Evolutionary conservation across 441 rosid genomes (phyloP).

Genomic region (Rhodomyrtus psidioides): DNA sequence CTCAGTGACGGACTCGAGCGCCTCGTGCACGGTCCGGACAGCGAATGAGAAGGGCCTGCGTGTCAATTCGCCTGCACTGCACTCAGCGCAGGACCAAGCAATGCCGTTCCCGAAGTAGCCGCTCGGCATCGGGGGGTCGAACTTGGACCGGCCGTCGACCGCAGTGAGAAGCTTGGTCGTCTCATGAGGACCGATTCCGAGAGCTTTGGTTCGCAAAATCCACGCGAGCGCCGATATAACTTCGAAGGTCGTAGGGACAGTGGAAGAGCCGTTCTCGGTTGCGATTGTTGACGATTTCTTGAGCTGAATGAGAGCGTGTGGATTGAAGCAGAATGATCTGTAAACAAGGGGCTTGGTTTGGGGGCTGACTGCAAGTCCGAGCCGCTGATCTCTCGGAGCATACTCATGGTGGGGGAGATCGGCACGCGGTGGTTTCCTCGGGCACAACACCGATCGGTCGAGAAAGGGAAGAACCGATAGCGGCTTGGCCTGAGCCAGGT

Average conservation of each 20-base stretch:
- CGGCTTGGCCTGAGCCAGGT: background rate
- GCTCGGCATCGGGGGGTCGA: background rate
- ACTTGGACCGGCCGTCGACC: background rate
- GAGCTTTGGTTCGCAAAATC: background rate
- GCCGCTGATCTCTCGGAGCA: rapidly evolving
- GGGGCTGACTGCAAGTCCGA: rapidly evolving
- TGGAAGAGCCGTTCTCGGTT: background rate
- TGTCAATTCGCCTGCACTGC: background rate
- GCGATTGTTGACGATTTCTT: background rate
- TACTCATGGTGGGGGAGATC: background rate
- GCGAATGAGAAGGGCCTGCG: background rate
- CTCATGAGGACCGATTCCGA: background rate
- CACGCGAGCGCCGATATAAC: background rate
- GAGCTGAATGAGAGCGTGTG: background rate
- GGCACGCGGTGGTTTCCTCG: rapidly evolving
- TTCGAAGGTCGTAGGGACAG: background rate
- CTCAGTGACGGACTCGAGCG: background rate
- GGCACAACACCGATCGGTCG: background rate
- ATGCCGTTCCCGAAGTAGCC: background rate
- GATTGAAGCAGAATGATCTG: background rate
- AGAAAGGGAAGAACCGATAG: background rate
- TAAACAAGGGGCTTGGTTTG: background rate
- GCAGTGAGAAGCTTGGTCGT: background rate
- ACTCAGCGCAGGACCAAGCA: background rate
- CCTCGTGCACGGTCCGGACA: background rate